Base-by-base conservation (phyloP, 2,329 filamentous ascomycete genomes). In the Aspergillus aculeatinus region DNA sequence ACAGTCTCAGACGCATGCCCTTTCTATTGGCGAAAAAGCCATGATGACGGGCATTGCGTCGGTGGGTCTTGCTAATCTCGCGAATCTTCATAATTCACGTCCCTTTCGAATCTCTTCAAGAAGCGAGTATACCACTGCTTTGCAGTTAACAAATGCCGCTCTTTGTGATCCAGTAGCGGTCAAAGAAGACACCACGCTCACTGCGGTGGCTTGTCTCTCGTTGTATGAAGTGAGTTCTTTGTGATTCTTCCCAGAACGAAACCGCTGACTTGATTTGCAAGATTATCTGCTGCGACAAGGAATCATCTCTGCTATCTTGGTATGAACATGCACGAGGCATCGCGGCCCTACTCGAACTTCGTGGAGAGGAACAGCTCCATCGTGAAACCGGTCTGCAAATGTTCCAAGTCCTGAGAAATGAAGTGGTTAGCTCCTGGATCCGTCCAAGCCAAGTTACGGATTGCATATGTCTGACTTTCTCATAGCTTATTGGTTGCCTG, bases 31-130 rank as follows among this genome's bases (percentile, higher is more conserved):
- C 25, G 25, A 55, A 42, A 35, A 48, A 35, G 53, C 53, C 25
- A 55, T 55, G 53, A 55, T 55, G 53, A 31, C 53, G 16, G 29
- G 53, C 11, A 48, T 55, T 21, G 53, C 53, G 23, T 55, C 53
- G 5, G 53, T 55, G 42, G 53, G 53, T 5, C 42, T 55, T 16
- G 53, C 42, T 14, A 55, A 55, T 48, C 27, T 55, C 12, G 53
- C 53, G 4, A 55, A 31, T 16, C 42, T 48, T 12, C 27, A 48
- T 9, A 48, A 29, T n/a, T 48, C 53, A 21, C 44, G n/a, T 3
- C 48, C 53, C 6, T 21, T 48, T 19, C 53, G 27, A 16, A 7
- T 48, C 6, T 31, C 53, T 14, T 44, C 53, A 4, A 44, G 53
- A n/a, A n/a, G 27, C 27, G 53, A 55, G 44, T 55, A 55, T 12